A percentile compares a stretch with the other conserved stretches of the same genome.
Evolutionary conservation across 768 basidiomycete genomes (phyloP).

Genomic region (Pluteus cervinus): DNA sequence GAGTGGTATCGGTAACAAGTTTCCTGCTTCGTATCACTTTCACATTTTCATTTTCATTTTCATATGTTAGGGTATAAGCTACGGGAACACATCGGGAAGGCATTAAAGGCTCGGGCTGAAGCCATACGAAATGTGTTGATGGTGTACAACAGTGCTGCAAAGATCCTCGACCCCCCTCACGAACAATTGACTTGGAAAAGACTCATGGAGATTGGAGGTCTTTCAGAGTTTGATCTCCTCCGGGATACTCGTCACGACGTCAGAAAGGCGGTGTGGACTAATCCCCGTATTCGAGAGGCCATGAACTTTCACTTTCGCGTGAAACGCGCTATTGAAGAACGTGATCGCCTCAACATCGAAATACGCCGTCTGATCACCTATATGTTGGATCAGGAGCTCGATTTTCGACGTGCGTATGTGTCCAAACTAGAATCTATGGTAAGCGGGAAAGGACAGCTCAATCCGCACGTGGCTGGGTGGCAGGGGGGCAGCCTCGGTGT

Average conservation of each 20-base stretch:
- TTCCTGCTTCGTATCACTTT: too few species aligned
- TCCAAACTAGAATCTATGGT: too few species aligned
- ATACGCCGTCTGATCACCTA: constrained; percentile 10
- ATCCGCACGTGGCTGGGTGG: too few species aligned
- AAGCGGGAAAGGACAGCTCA: too few species aligned
- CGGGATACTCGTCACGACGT: constrained; percentile 13
- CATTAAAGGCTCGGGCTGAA: too few species aligned
- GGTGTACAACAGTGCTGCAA: background rate
- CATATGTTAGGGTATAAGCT: too few species aligned
- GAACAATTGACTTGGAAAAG: background rate
- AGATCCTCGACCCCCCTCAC: background rate
- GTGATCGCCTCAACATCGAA: constrained; percentile 13
- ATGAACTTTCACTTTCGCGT: constrained; percentile 12
- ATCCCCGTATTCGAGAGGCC: constrained; percentile 5
- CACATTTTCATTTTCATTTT: too few species aligned
- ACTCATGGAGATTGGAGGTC: constrained; percentile 6
- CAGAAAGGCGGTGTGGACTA: constrained; percentile 12
- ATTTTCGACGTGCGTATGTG: background rate
- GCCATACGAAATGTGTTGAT: background rate
- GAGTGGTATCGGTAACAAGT: too few species aligned
- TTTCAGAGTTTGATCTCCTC: constrained; percentile 16
- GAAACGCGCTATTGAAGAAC: constrained; percentile 14
- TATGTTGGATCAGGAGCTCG: constrained; percentile 8
- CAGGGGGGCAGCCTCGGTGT: too few species aligned
- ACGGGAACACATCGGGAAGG: too few species aligned